phyloP scores from a whole-genome alignment of 768 basidiomycete species.

The Rhizopogon vesiculosus region DNA sequence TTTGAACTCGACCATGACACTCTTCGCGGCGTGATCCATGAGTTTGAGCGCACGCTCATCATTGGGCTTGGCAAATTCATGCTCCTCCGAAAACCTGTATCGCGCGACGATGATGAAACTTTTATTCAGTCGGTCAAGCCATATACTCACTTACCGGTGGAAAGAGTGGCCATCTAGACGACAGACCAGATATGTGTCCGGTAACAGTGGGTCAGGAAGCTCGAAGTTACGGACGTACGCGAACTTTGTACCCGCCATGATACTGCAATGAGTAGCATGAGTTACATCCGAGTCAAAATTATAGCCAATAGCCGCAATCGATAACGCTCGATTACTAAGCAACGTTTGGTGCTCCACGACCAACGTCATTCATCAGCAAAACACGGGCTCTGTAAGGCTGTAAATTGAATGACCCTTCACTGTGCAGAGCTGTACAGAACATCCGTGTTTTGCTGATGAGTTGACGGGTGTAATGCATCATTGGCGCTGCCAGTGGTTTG shows the following conservation, averaged over 20 bases:
- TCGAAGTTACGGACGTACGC: conserved; percentile 90
- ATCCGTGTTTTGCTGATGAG: too few species aligned
- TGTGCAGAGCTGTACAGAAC: too few species aligned
- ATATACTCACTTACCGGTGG: conserved; percentile 59
- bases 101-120: not conserved
- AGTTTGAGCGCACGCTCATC: conserved; percentile 81
- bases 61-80: conserved; percentile 87
- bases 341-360: too few species aligned
- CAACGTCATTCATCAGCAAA: too few species aligned
- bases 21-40: conserved; percentile 87
- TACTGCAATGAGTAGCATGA: not conserved
- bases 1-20: conserved; percentile 75
- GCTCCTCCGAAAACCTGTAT: conserved; percentile 76
- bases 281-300: too few species aligned
- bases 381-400: too few species aligned
- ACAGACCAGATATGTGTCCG: conserved; percentile 77
- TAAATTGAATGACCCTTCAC: too few species aligned
- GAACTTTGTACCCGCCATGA: conserved; percentile 91
- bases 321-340: too few species aligned
- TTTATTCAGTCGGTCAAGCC: not conserved
- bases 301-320: too few species aligned
- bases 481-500: too few species aligned
- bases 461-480: too few species aligned
- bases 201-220: conserved; percentile 80
- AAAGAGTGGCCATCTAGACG: conserved; percentile 93